Conservation (phyloP, 202 grass and related monocot genomes). For the Carex sylvatica region DNA sequence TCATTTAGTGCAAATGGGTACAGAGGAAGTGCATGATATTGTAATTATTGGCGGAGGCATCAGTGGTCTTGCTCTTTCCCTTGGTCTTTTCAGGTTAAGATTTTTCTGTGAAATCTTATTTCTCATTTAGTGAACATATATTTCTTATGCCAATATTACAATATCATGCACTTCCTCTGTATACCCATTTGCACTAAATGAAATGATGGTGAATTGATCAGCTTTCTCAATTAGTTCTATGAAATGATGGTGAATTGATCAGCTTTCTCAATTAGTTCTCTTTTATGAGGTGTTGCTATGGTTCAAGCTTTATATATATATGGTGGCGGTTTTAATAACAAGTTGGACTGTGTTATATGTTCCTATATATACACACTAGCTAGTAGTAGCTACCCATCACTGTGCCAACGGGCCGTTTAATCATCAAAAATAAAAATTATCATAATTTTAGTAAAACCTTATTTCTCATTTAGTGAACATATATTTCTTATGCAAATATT, state of each 20-base stretch:
- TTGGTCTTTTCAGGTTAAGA: conserved; percentile 35
- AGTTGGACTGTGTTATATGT: no score
- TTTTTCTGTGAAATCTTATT: neutral
- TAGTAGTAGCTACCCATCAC: no score
- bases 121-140: neutral
- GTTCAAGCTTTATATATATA: no score
- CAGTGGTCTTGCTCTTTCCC: conserved; percentile 42
- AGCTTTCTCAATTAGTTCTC: no score
- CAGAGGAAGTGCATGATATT: conserved; percentile 34
- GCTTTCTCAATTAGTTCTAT: no score
- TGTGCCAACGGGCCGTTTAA: no score
- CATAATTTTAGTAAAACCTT: no score
- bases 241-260: neutral
- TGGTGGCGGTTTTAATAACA: no score
- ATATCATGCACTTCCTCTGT: conserved; percentile 32
- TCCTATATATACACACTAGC: no score
- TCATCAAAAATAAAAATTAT: no score
- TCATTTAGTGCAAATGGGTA: neutral
- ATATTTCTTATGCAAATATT: neutral
- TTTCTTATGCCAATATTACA: conserved; percentile 7
- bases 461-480: no score
- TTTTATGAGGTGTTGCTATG: no score
- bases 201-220: neutral
- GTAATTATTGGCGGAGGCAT: conserved; percentile 46
- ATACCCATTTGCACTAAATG: neutral